Conservation (phyloP, 1,284 basidiomycete genomes). For the Moesziomyces globuligerus region DNA sequence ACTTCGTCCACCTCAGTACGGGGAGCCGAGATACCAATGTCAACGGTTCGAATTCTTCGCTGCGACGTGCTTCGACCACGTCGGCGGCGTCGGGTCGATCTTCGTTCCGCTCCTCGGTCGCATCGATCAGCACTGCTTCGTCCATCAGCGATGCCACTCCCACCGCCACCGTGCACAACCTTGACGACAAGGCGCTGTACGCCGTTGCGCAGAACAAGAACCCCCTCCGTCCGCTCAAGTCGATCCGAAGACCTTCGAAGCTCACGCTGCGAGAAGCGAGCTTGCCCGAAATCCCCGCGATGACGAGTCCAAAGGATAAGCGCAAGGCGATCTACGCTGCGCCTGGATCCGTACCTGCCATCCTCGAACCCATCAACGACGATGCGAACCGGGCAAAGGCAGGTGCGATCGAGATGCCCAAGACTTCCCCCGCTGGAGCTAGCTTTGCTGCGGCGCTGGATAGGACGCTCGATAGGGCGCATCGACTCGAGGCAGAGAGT, state of each 20-base stretch:
- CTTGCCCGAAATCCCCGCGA: background rate
- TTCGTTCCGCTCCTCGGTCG: slow-evolving; percentile 9
- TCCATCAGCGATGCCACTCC: slow-evolving; percentile 1
- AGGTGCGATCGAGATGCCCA: slow-evolving; percentile 6
- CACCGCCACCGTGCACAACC: background rate
- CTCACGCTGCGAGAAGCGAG: slow-evolving; percentile 2
- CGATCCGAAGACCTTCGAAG: slow-evolving; percentile 24
- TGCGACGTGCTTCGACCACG: slow-evolving; percentile 10
- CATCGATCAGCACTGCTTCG: slow-evolving; percentile 5
- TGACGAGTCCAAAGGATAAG: slow-evolving; percentile 31
- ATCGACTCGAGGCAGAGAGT: background rate
- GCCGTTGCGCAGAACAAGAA: slow-evolving; percentile 2
- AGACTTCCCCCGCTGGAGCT: slow-evolving; percentile 4
- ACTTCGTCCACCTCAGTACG: slow-evolving; percentile 35
- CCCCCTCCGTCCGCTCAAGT: slow-evolving; percentile 29
- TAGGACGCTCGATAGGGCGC: slow-evolving; percentile 7
- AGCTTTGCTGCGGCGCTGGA: slow-evolving; percentile 17
- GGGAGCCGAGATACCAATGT: slow-evolving; percentile 6
- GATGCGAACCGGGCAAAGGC: slow-evolving; percentile 1
- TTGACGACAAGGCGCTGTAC: slow-evolving; percentile 14
- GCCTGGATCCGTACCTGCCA: slow-evolving; percentile 6
- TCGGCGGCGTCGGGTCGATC: slow-evolving; percentile 3
- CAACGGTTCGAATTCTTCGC: background rate
- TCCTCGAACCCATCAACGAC: slow-evolving; percentile 9
- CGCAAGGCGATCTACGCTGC: slow-evolving; percentile 32